Evolutionary conservation across 768 basidiomycete genomes (phyloP).

Genomic region (Neoboletus brunneissimus): DNA sequence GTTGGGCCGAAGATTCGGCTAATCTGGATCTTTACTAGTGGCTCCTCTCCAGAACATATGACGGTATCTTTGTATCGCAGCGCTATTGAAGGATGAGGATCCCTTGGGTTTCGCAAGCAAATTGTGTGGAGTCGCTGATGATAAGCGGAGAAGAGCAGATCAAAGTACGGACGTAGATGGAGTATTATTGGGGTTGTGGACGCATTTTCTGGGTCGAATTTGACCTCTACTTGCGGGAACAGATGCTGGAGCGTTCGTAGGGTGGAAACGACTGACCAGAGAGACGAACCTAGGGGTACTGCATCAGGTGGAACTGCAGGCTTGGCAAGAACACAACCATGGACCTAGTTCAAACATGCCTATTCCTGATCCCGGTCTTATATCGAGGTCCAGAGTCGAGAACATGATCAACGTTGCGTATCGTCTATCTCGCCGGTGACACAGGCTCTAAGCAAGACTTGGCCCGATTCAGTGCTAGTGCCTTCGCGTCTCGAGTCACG

Average conservation of each 20-base stretch:
- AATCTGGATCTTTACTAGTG: slow-evolving; percentile 61
- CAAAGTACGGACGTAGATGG: slow-evolving; percentile 77
- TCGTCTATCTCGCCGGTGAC: no score
- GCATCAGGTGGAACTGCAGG: not conserved
- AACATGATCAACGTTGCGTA: slow-evolving; percentile 43
- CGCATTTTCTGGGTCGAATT: slow-evolving; percentile 73
- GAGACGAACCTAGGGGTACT: slow-evolving; percentile 56
- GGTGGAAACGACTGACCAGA: slow-evolving; percentile 74
- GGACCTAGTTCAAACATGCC: slow-evolving; percentile 77
- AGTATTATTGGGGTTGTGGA: slow-evolving; percentile 71
- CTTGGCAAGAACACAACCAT: slow-evolving; percentile 1
- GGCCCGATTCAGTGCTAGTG: slow-evolving; percentile 11
- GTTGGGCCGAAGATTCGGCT: slow-evolving; percentile 80
- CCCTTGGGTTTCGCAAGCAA: slow-evolving; percentile 63
- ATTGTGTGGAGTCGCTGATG: slow-evolving; percentile 81
- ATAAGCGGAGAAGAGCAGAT: slow-evolving; percentile 79
- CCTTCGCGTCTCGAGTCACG: slow-evolving; percentile 1
- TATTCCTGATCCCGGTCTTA: slow-evolving; percentile 71
- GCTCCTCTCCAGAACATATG: slow-evolving; percentile 59
- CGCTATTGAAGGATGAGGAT: slow-evolving; percentile 62
- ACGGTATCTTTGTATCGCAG: slow-evolving; percentile 64
- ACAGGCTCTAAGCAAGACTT: not conserved
- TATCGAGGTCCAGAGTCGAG: slow-evolving; percentile 69
- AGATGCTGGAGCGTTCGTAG: slow-evolving; percentile 62
- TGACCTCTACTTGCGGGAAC: slow-evolving; percentile 81